Evolutionary conservation across 2,329 filamentous ascomycete species (phyloP), one percentile per base, ranked within the genome.

Genomic region (Fusarium sp.): DNA sequence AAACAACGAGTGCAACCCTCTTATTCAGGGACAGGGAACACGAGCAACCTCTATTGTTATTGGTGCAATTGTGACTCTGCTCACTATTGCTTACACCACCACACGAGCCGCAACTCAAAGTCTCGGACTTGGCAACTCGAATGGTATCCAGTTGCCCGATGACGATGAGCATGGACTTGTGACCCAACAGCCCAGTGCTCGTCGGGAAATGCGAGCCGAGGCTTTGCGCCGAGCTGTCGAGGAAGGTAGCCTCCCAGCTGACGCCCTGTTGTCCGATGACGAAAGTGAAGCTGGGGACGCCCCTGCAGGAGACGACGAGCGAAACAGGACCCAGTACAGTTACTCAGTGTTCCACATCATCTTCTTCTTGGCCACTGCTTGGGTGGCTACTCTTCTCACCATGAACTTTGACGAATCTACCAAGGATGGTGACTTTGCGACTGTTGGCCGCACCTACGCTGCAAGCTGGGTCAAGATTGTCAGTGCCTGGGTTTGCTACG

Each of bases 391-490:
- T 1, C 86, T 99, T 39, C 87, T 99, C 38, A 87, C 86, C 15
- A 93, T 95, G 84, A 93, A 93, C 77, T 89, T 93, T 73, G 89
- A 92, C 13, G 87, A 90, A 70, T 84, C 85, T 45, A 89, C 90
- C 65, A 86, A 88, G 49, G 87, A 80, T 39, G 87, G 90, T 53
- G 92, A 95, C 78, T 98, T 99, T 82, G 94, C 94, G 4, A 94
- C 95, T 1, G 95, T 99, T 7, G 96, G 96, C 25, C 88, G 96
- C 65, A 98, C 95, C 9, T 97, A 98, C 83, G 97, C 94, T 89
- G 96, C 96, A 36, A 97, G 94, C 79, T 99, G 97, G 96, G 94
- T 98, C 76, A 99, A 99, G 90, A 98, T 99, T 81, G 91, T 98
- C 59, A 97, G 95, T 82, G 92, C 95, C 22, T 99, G 96, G 96